These are phyloP conservation scores for Pythium inflatum DNA, from an alignment of 352 stramenopile genomes.

Conservation along the genomic window DNA sequence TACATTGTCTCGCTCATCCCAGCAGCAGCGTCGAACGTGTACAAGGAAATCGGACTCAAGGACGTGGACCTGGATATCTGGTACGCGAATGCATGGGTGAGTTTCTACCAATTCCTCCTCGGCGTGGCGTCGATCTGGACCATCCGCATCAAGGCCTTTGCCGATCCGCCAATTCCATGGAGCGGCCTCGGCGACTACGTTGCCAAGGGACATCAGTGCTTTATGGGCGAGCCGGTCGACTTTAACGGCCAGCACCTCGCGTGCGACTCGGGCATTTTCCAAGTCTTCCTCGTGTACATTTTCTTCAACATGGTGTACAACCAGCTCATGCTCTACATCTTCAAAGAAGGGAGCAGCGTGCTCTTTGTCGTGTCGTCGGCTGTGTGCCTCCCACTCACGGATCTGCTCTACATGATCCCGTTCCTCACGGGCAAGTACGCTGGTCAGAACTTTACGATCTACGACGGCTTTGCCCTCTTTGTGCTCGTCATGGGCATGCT, in stretches of 20 bases:
- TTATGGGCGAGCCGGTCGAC: conserved; percentile 71
- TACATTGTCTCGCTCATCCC: conserved; percentile 80
- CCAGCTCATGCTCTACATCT: conserved; percentile 90
- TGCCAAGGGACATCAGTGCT: conserved; percentile 71
- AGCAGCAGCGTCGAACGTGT: conserved; percentile 78
- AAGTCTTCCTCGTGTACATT: conserved; percentile 85
- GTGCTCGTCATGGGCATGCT: conserved; percentile 85
- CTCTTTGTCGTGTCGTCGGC: conserved; percentile 88
- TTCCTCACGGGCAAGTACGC: conserved; percentile 70
- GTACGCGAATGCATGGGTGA: conserved; percentile 88
- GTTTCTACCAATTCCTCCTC: conserved; percentile 82
- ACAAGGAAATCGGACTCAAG: conserved; percentile 90
- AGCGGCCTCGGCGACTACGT: conserved; percentile 72
- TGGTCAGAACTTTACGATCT: conserved; percentile 82
- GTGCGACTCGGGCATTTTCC: conserved; percentile 71
- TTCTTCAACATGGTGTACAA: conserved; percentile 89
- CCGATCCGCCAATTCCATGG: conserved; percentile 76
- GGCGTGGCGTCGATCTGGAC: conserved; percentile 78
- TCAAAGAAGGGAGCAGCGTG: conserved; percentile 88
- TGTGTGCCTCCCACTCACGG: conserved; percentile 78
- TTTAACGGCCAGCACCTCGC: conserved; percentile 58
- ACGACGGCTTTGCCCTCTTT: conserved; percentile 88
- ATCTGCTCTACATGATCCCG: conserved; percentile 86
- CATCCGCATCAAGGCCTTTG: conserved; percentile 79
- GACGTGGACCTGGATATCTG: conserved; percentile 88